These are phyloP conservation scores for Leishmania mexicana DNA, from an alignment of 208 protist species.

Conservation along the genomic window DNA sequence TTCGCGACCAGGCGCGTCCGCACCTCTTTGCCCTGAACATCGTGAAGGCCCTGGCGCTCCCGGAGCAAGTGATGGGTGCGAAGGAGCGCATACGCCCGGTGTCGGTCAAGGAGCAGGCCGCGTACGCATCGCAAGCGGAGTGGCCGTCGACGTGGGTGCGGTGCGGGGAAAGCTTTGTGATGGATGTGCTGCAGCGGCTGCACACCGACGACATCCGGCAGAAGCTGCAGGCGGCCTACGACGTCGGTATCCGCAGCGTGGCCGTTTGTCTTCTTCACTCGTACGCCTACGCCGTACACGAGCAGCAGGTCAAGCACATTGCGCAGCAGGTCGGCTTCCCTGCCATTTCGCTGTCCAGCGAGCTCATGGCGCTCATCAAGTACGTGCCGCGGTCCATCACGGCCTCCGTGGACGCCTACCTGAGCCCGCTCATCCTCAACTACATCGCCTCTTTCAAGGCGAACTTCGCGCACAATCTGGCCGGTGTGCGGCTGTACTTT, in stretches of 20 bases:
- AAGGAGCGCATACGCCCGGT: constrained; percentile 89
- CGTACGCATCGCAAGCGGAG: constrained; percentile 25
- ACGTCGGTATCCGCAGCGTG: constrained; percentile 83
- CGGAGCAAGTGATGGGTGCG: constrained; percentile 80
- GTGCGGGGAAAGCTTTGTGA: constrained; percentile 73
- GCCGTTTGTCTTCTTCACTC: constrained; percentile 95
- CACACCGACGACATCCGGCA: constrained; percentile 47
- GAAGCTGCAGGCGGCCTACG: constrained; percentile 50
- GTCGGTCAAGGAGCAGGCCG: constrained; percentile 36
- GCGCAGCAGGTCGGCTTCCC: constrained; percentile 89
- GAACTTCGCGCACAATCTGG: constrained; percentile 51
- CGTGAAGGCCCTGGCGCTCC: constrained; percentile 84
- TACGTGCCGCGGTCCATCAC: constrained; percentile 93
- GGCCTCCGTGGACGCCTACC: constrained; percentile 95
- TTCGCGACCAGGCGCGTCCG: constrained; percentile 93
- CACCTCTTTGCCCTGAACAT: constrained; percentile 95
- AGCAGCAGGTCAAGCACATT: constrained; percentile 78
- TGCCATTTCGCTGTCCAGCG: constrained; percentile 90
- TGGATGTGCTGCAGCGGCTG: constrained; percentile 66
- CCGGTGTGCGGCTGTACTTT: constrained; percentile 75
- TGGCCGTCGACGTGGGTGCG: constrained; percentile 55
- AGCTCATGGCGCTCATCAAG: constrained; percentile 94
- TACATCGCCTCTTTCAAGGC: constrained; percentile 82
- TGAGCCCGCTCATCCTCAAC: constrained; percentile 91
- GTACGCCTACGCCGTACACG: constrained; percentile 91